phyloP scores from a whole-genome alignment of 148 eudicot genomes.

The Pharnaceum exiguum region DNA sequence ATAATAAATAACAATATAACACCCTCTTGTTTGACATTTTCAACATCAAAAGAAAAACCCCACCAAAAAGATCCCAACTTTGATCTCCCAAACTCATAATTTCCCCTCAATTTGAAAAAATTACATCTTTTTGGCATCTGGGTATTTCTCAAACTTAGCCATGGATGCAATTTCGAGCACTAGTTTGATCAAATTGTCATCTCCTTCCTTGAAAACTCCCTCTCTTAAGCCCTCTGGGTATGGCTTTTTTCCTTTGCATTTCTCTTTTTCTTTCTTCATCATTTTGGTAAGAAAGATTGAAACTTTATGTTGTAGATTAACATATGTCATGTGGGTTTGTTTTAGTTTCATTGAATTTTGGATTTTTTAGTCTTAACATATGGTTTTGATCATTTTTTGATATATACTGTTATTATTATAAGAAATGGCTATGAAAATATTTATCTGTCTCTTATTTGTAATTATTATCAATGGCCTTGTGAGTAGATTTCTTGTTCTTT shows the following conservation, averaged over 20 bases:
- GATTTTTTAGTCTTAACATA: too few species aligned
- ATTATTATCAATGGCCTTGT: too few species aligned
- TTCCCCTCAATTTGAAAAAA: background rate
- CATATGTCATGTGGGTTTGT: background rate
- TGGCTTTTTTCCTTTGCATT: background rate
- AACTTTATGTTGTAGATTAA: background rate
- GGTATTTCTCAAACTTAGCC: background rate
- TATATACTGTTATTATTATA: too few species aligned
- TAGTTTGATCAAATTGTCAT: slow-evolving; percentile 9
- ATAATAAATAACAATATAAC: background rate
- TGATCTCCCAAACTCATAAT: background rate
- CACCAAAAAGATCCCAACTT: background rate
- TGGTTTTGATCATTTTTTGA: too few species aligned
- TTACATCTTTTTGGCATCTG: background rate
- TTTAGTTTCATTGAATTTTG: too few species aligned
- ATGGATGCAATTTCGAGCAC: slow-evolving; percentile 37
- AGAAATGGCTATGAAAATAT: too few species aligned
- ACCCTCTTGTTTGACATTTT: background rate
- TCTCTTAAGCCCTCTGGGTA: slow-evolving; percentile 3
- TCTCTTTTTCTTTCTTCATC: background rate
- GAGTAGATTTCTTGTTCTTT: too few species aligned
- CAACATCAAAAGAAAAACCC: slow-evolving; percentile 8
- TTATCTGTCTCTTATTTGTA: too few species aligned
- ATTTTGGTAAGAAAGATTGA: background rate
- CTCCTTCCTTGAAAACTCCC: background rate